A percentile compares a stretch with the other conserved stretches of the same genome.
Evolutionary conservation across 2,329 filamentous ascomycete species (phyloP).

Genomic region (Paradendryphiella salina): DNA sequence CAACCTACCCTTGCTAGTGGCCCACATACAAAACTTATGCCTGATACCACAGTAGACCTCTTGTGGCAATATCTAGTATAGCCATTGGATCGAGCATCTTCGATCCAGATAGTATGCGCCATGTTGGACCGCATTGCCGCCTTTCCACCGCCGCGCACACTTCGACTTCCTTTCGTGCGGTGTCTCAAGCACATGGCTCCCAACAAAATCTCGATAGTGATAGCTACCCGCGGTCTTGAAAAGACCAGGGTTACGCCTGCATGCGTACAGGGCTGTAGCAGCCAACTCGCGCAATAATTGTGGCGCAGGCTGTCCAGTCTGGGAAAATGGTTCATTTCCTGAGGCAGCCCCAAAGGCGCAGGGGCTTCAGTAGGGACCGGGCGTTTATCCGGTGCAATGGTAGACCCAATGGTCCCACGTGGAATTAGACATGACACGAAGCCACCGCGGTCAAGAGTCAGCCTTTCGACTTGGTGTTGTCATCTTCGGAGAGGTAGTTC

Average conservation of each 20-base stretch:
- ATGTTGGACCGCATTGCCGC: background rate
- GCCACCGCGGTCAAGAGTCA: slow-evolving; percentile 8
- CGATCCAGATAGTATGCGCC: background rate
- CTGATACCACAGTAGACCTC: background rate
- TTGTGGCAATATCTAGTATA: background rate
- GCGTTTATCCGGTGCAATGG: slow-evolving; percentile 24
- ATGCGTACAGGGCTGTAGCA: background rate
- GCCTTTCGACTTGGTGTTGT: slow-evolving; percentile 6
- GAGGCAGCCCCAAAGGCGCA: slow-evolving; percentile 17
- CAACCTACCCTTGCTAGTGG: too few relatives aligned
- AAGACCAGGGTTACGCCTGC: background rate
- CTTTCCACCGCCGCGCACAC: background rate
- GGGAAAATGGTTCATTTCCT: slow-evolving; percentile 14
- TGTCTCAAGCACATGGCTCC: slow-evolving; percentile 1
- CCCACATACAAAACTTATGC: too few relatives aligned
- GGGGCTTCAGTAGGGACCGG: slow-evolving; percentile 14
- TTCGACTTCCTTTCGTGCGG: background rate
- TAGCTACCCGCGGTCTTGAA: slow-evolving; percentile 1
- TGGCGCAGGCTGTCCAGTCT: slow-evolving; percentile 6
- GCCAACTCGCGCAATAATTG: slow-evolving; percentile 3
- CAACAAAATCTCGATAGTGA: background rate
- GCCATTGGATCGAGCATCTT: background rate
- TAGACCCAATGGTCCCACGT: slow-evolving; percentile 34
- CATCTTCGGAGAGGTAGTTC: slow-evolving; percentile 22
- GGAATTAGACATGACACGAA: slow-evolving; percentile 18